Conservation (phyloP, 2,329 filamentous ascomycete species). For the Davidsoniella virescens region DNA sequence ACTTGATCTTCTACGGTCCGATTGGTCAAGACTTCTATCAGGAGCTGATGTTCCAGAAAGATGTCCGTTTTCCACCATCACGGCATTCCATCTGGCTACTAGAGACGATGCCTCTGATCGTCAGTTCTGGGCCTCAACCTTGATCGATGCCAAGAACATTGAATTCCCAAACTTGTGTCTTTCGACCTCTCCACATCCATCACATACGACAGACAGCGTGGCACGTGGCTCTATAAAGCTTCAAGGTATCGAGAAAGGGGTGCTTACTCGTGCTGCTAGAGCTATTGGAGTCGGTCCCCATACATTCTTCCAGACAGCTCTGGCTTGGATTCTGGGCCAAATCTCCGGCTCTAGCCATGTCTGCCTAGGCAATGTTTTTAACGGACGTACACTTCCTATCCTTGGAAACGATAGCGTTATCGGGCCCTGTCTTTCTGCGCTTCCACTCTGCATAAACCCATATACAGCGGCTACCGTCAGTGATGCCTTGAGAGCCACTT, state of each 20-base stretch:
- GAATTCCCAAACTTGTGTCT: no score
- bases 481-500: slow-evolving; percentile 48
- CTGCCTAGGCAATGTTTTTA: slow-evolving; percentile 63
- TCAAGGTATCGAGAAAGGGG: neutral
- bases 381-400: slow-evolving; percentile 61
- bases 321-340: slow-evolving; percentile 47
- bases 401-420: slow-evolving; percentile 53
- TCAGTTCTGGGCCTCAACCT: slow-evolving; percentile 4
- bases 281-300: slow-evolving; percentile 1
- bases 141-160: no score
- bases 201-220: no score
- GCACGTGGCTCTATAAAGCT: no score
- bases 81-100: slow-evolving; percentile 26
- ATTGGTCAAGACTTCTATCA: slow-evolving; percentile 39
- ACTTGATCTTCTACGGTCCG: slow-evolving; percentile 53
- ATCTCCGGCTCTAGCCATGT: slow-evolving; percentile 52
- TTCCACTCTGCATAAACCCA: slow-evolving; percentile 54
- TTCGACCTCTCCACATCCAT: no score
- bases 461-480: slow-evolving; percentile 31
- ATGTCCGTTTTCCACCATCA: slow-evolving; percentile 46
- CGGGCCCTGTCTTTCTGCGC: slow-evolving; percentile 63
- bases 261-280: neutral
- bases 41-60: slow-evolving; percentile 21
- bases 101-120: neutral
- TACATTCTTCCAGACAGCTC: slow-evolving; percentile 53